Base-by-base conservation (phyloP, 2,329 filamentous ascomycete species). In the Claviceps spartinae region DNA sequence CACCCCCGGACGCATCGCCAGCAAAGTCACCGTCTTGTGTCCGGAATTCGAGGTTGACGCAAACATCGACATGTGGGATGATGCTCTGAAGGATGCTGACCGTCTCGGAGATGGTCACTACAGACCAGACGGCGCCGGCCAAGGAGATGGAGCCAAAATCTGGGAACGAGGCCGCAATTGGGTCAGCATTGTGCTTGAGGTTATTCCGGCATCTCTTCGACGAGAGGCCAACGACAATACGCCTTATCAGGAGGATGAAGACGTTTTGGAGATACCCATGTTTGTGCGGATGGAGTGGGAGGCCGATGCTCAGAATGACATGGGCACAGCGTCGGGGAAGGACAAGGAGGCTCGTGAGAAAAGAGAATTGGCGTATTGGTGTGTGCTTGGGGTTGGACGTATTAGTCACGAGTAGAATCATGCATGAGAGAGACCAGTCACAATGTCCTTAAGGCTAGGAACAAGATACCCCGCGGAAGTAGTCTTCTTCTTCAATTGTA, bases 211-310 rank as follows among this genome's bases (percentile, higher is more conserved):
- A 0, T 76, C 73, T 45, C 64, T 82, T 22, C 65, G 66, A 40
- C 58, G 70, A 1, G 71, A 73, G 36, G 60, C 64, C 37, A 72
- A 76, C 56, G 63, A 71, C 47, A 65, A 68, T n/a, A 72, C 73
- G 42, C 61, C 81, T 48, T 34, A 11, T 34, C 71, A 67, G 54
- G 76, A 79, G 58, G 79, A 82, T 59, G 79, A 83, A 61, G 79
- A 83, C 51, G 63, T 81, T 50, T 56, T 97, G 43, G 93, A 98
- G 74, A 91, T 98, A 59, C 91, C 93, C 51, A 83, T 98, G 61
- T 94, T 95, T 72, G 88, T 98, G 55, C 79, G 89, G 24, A 77
- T 95, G 52, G 90, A 96, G 66, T 98, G 90, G 83, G 91, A 90
- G 66, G 76, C 79, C 3, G 86, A 89, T 57, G 74, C 74, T 1